Base-by-base conservation (phyloP, 176 grass and related monocot genomes). In the Musa beccarii region DNA sequence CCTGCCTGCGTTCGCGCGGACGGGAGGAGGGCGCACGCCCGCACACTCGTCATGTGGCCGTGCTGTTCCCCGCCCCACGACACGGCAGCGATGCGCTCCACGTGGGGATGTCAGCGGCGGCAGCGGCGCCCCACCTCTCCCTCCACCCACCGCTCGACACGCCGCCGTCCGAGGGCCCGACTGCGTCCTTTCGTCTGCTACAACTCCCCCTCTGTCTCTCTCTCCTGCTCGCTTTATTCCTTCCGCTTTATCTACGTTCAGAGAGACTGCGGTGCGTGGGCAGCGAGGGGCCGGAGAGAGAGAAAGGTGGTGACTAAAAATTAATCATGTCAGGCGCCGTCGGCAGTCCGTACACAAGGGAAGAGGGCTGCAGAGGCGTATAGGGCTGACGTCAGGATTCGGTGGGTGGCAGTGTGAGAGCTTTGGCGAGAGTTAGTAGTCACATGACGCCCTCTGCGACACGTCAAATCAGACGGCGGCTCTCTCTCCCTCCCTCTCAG, bases 381-480 rank as follows among this genome's bases (percentile, higher is more conserved):
- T 91, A 91, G 90, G 94, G 90, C 82, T 93, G 84, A 92, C 94
- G 90, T 98, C 94, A 89, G 54, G 20, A 20, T 52, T 34, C 9
- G 1, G 21, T 26, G 69, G 82, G 53, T 55, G 66, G 13, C 16
- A n/a, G 10, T 43, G 49, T 26, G 43, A 11, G 29, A 11, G 29
- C 52, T 4, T 26, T 20, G 53, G 76, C 25, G 54, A 54, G 25
- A 49, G 2, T 28, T 28, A 28, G 51, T 9, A 66, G 66, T 23
- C 59, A 65, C 75, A 53, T 77, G 61, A 65, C 56, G 52, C 49
- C 59, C 49, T 83, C 87, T 79, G 92, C 89, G 67, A 54, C 68
- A 78, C 82, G 90, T 97, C 93, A 93, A 91, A 85, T 93, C 86
- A 68, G 54, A 81, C 90, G 90, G 94, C 86, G 88, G 87, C 86